These are phyloP conservation scores for Nicotiana benthamiana DNA, from an alignment of 257 asterid genomes.

Conservation along the genomic window DNA sequence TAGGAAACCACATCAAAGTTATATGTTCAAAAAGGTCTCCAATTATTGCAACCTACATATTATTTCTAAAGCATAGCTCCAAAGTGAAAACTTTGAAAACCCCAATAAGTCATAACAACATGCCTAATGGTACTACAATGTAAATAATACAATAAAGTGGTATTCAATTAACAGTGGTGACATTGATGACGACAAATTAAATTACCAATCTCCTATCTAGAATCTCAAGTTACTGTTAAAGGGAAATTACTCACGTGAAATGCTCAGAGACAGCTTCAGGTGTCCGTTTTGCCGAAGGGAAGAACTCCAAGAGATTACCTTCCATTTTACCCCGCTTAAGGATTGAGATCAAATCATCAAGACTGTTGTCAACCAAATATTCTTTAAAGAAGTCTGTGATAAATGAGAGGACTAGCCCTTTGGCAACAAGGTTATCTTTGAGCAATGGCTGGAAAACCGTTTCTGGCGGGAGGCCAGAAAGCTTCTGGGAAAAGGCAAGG, in stretches of 20 bases:
- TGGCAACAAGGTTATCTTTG: conserved; percentile 91
- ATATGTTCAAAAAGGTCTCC: background rate
- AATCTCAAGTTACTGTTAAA: background rate
- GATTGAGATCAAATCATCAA: conserved; percentile 89
- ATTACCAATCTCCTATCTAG: background rate
- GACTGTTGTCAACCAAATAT: conserved; percentile 88
- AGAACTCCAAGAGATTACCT: conserved; percentile 78
- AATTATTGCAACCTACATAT: background rate
- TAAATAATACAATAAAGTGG: background rate
- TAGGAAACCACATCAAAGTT: background rate
- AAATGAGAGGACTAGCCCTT: conserved; percentile 92
- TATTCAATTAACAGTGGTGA: background rate
- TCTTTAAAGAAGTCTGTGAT: conserved; percentile 92
- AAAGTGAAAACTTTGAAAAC: background rate
- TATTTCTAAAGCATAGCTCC: background rate
- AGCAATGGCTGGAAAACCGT: conserved; percentile 92
- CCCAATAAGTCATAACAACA: background rate
- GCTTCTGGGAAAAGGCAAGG: conserved; percentile 95
- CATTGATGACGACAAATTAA: too few species aligned
- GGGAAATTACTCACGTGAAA: conserved; percentile 58
- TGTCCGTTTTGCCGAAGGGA: conserved; percentile 76
- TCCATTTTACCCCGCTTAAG: conserved; percentile 90
- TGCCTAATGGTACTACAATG: background rate
- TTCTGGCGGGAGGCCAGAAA: conserved; percentile 98
- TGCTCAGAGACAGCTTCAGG: conserved; percentile 93